Evolutionary conservation across 1,139 yeast species (phyloP), one percentile per base, ranked within the genome.

Genomic region (Hanseniaspora uvarum): DNA sequence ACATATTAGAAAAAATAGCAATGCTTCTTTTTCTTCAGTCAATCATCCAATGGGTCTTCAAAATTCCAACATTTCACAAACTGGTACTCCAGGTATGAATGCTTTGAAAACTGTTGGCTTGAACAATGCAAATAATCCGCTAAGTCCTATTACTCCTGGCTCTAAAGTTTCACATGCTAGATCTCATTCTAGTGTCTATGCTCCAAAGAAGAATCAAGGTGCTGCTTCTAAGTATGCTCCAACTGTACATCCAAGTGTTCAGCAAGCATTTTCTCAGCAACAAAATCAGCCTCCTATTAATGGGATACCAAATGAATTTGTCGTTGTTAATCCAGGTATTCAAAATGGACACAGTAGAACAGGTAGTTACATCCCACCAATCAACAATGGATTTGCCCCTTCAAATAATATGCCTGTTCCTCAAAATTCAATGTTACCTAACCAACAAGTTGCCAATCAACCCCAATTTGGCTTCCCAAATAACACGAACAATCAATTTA

Each of bases 181-280:
- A 26, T 65, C 69, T 3, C 61, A 62, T 43, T 62, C 65, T 14
- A 64, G 66, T 46, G 60, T 62, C 8, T 65, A 65, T 55, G 60
- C 67, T 5, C 70, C 70, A 26, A 59, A 58, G 23, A 61, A 62
- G 44, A 60, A 64, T 12, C 62, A 59, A 45, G 57, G 59, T 7
- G 60, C 60, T 49, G 63, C 67, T 16, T 61, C 70, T 0, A 69
- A 62, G 52, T 70, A 70, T 60, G 72, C 73, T 2, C 73, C 73
- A 45, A 68, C 68, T 38, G 69, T 65, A 28, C 71, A 68, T 54
- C 69, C 71, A 55, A 52, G 46, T 28, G 57, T 45, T 19, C 59
- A 55, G 43, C 59, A 55, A 24, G 53, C 53, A 2, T 50, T 36
- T 21, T 28, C 44, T 24, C 59, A 41, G n/a, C 59, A 43, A n/a